Percentiles rank a stretch among this genome's conserved stretches.
phyloP scores from a whole-genome alignment of 805 yeast genomes.

The Torulaspora delbrueckii region DNA sequence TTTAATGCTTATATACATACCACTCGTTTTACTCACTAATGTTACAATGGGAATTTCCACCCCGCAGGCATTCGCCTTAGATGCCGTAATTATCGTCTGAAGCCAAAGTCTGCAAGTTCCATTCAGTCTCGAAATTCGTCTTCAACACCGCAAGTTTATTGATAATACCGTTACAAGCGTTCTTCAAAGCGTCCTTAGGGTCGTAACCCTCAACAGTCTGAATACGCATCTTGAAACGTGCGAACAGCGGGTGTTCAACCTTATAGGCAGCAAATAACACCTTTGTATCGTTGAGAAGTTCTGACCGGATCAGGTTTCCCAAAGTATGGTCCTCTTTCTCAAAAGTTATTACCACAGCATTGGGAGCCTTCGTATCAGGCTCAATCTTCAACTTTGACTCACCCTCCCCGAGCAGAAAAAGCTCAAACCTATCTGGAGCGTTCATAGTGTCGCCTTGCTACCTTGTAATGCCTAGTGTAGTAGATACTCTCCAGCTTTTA shows the following conservation, averaged over 20 bases:
- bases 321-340: slow-evolving; percentile 98
- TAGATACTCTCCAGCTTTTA: not conserved
- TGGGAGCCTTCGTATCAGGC: slow-evolving; percentile 93
- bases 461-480: not conserved
- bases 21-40: not conserved
- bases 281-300: slow-evolving; percentile 74
- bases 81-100: slow-evolving; percentile 41
- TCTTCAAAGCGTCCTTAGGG: slow-evolving; percentile 83
- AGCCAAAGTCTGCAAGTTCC: slow-evolving; percentile 80
- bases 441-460: slow-evolving; percentile 51
- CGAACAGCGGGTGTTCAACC: slow-evolving; percentile 96
- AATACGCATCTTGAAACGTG: slow-evolving; percentile 87
- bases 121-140: slow-evolving; percentile 81
- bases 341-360: slow-evolving; percentile 85
- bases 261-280: slow-evolving; percentile 98
- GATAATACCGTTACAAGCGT: slow-evolving; percentile 82
- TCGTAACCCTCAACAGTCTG: slow-evolving; percentile 95
- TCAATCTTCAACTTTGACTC: slow-evolving; percentile 86
- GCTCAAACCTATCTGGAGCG: slow-evolving; percentile 98
- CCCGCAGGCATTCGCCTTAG: not conserved
- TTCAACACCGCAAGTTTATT: slow-evolving; percentile 70
- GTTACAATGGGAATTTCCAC: not conserved
- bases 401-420: slow-evolving; percentile 95
- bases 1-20: slow-evolving; percentile 7
- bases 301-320: slow-evolving; percentile 84